These are phyloP conservation scores for Pilobolus umbonatus DNA, from an alignment of 192 early-diverging fungal species.

Conservation along the genomic window DNA sequence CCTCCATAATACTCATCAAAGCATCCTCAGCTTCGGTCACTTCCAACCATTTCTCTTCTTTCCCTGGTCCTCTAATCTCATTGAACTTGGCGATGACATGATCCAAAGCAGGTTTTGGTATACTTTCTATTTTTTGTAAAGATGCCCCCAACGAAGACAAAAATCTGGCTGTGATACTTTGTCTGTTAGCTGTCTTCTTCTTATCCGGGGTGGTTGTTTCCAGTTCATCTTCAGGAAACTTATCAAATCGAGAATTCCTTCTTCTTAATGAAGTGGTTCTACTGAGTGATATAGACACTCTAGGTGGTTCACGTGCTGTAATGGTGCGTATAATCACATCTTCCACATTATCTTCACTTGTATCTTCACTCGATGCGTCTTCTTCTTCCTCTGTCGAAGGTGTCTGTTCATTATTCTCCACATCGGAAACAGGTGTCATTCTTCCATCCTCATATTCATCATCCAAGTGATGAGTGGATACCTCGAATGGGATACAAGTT, in stretches of 20 bases:
- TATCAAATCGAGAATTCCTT: neutral
- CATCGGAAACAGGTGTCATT: neutral
- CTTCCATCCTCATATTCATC: slow-evolving; percentile 4
- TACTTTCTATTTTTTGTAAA: slow-evolving; percentile 2
- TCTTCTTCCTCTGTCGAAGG: slow-evolving; percentile 6
- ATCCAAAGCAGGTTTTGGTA: neutral
- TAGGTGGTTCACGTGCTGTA: slow-evolving; percentile 10
- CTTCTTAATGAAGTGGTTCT: slow-evolving; percentile 11
- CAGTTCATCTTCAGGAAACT: neutral
- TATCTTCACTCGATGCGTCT: neutral
- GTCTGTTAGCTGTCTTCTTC: slow-evolving; percentile 13
- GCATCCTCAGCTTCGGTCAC: no score
- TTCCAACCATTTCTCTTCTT: no score
- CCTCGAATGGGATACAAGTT: slow-evolving; percentile 10
- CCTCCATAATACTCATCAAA: no score
- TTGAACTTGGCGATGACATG: slow-evolving; percentile 1
- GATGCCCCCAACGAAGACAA: neutral
- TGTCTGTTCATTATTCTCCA: neutral
- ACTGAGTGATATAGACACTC: slow-evolving; percentile 11
- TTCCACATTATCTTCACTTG: slow-evolving; percentile 26
- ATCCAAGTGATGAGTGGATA: slow-evolving; percentile 1
- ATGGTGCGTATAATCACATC: slow-evolving; percentile 17
- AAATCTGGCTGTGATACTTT: slow-evolving; percentile 21
- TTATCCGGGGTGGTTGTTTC: neutral
- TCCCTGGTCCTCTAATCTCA: no score